Base-by-base conservation (phyloP, 495 filamentous ascomycete species). In the Penicillium argentinense region DNA sequence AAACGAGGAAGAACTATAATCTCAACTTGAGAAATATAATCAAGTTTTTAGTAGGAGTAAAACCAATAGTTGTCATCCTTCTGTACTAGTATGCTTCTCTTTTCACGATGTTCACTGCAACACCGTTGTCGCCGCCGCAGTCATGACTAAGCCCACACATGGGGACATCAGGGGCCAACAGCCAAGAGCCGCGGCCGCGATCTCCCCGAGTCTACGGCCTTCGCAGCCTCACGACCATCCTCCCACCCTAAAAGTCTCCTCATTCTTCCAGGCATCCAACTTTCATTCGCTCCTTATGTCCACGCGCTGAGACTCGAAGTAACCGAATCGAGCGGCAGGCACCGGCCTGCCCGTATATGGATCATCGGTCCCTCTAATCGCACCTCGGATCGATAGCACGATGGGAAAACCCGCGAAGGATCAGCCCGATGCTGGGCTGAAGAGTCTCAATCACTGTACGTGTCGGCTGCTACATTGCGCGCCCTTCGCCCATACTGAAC, bases 361-460 rank as follows among this genome's bases (percentile, higher is more conserved):
- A 56, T n/a, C n/a, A n/a, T n/a, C n/a, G 50, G 47, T 36, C 34
- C 27, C 33, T 46, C 28, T 48, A 45, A 49, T 54, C 51, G 44
- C 49, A 45, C 47, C 41, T 18, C 41, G 36, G 28, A 60, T 55
- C 51, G 44, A 55, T 60, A 53, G 52, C 59, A 50, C 32, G 39
- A 74, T 72, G 68, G 66, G 45, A 36, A 63, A 68, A 27, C 58
- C 40, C 53, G 41, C 39, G 27, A 64, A 66, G 26, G 65, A 62
- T 45, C 64, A 59, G 48, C 81, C 82, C 22, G 86, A 92, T 62
- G 88, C 88, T 42, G 88, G 88, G 24, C 56, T 91, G 53, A 78
- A 77, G 53, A 87, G 82, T 57, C 58, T 87, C 19, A 73, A 90
- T 69, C 88, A 92, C 60, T 92, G 88, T 91, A 80, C 54, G 83